Percentiles rank a stretch among this genome's conserved stretches.
phyloP scores from a whole-genome alignment of 164 flowering plant genomes.

The Chimonanthus salicifolius region DNA sequence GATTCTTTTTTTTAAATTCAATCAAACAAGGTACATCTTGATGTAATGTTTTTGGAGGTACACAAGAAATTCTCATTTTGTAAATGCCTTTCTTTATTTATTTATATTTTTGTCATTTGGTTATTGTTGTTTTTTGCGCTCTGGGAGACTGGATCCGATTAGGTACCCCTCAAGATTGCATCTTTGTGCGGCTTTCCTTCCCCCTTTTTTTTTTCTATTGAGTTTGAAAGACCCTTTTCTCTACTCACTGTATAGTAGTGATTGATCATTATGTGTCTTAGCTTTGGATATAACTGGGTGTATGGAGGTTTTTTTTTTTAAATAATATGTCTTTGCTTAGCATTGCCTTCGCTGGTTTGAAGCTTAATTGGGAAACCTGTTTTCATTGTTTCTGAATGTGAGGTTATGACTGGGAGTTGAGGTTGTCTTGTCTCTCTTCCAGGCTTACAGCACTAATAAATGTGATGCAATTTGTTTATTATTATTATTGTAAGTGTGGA shows the following conservation, averaged over 20 bases:
- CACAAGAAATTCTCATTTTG: background rate
- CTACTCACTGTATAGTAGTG: background rate
- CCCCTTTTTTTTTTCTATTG: background rate
- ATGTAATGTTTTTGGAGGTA: too few species aligned
- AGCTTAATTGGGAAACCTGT: background rate
- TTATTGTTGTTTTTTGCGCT: conserved; percentile 1
- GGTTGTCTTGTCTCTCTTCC: background rate
- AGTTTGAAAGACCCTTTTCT: background rate
- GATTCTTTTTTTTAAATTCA: background rate
- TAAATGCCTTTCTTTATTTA: background rate
- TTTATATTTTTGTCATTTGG: conserved; percentile 7
- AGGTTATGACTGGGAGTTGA: background rate
- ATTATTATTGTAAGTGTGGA: background rate
- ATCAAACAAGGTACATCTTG: too few species aligned
- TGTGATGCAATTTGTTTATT: background rate
- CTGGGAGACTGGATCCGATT: background rate
- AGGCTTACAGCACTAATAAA: background rate
- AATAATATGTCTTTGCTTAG: background rate
- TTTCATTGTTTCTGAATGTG: background rate
- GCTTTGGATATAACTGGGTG: background rate
- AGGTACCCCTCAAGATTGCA: background rate
- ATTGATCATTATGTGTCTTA: background rate
- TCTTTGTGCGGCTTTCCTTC: background rate
- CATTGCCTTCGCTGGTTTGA: background rate
- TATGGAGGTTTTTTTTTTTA: background rate